These are phyloP conservation scores for Claviceps paspali DNA, from an alignment of 2,329 filamentous ascomycete genomes.

Conservation along the genomic window DNA sequence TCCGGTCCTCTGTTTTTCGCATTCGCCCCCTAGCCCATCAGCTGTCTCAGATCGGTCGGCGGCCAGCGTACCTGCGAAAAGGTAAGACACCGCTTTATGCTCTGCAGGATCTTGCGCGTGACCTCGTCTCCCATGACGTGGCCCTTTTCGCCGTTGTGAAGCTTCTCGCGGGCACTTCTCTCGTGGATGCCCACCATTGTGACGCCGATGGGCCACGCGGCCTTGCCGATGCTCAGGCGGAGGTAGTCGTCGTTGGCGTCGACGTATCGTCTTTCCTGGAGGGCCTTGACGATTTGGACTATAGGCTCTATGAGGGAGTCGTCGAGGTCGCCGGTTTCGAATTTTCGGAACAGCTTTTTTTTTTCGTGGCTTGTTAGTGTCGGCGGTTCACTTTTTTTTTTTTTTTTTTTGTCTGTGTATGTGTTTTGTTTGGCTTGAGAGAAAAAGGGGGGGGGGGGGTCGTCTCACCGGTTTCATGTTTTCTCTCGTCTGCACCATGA, in stretches of 20 bases:
- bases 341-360: conserved; percentile 62
- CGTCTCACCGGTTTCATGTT: conserved; percentile 59
- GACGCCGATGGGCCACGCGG: conserved; percentile 96
- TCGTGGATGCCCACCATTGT: conserved; percentile 99
- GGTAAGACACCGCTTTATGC: conserved; percentile 90
- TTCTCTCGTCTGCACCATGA: conserved; percentile 75
- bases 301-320: conserved; percentile 67
- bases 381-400: too few relatives aligned
- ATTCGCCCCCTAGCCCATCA: too few relatives aligned
- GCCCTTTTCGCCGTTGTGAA: conserved; percentile 75
- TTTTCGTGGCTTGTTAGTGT: background rate
- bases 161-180: conserved; percentile 83
- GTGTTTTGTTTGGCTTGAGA: too few relatives aligned
- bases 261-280: conserved; percentile 83
- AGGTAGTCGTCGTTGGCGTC: conserved; percentile 95
- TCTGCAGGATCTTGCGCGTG: conserved; percentile 90
- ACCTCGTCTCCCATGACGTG: conserved; percentile 96
- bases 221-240: conserved; percentile 83
- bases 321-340: conserved; percentile 69
- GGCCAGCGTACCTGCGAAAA: conserved; percentile 97
- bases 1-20: too few relatives aligned
- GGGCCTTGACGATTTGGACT: conserved; percentile 80
- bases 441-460: background rate
- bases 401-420: background rate
- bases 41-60: conserved; percentile 75